Evolutionary conservation across 768 basidiomycete genomes (phyloP), one percentile per base, ranked within the genome.

Genomic region (Leucocoprinus leucothites): DNA sequence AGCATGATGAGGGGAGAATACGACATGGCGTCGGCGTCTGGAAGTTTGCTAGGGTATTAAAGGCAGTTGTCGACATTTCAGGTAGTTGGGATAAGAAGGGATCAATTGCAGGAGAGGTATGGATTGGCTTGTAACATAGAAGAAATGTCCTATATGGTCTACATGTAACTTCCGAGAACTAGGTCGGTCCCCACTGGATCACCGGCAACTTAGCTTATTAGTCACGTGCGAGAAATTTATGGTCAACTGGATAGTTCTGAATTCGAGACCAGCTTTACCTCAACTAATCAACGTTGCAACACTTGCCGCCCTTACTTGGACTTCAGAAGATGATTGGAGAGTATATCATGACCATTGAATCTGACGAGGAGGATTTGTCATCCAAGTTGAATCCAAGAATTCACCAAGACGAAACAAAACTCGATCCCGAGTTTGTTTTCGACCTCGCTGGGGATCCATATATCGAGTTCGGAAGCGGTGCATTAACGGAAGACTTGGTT

Each of bases 351-450:
- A 94, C 92, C 1, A 78, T 94, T 43, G 90, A 91, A 63, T 93
- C 91, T 24, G 91, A 92, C 61, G 71, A 72, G 19, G 90, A 91
- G 66, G 83, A 82, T 28, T 60, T 55, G 8, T 64, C 58, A 3
- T 67, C 60, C 49, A 60, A 22, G 19, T 11, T 38, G 11, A 14
- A 22, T 21, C 14, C 43, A 44, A 68, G 52, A 69, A 73, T 25
- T 70, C 68, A 44, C 2, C 51, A 56, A 45, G 87, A 86, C 35
- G 85, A 83, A 31, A 77, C 74, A 35, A 80, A 77, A 53, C 76
- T 98, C 36, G 81, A 96, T 69, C 89, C 89, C 13, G 86, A 87
- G 51, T 93, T 96, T 65, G 76, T 80, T 31, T 96, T 98, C 65
- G 91, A 94, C 69, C 62, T 87, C 14, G 79, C 78, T 38, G 89